phyloP scores from a whole-genome alignment of 192 early-diverging fungal genomes.

The Spinellus fusiger region DNA sequence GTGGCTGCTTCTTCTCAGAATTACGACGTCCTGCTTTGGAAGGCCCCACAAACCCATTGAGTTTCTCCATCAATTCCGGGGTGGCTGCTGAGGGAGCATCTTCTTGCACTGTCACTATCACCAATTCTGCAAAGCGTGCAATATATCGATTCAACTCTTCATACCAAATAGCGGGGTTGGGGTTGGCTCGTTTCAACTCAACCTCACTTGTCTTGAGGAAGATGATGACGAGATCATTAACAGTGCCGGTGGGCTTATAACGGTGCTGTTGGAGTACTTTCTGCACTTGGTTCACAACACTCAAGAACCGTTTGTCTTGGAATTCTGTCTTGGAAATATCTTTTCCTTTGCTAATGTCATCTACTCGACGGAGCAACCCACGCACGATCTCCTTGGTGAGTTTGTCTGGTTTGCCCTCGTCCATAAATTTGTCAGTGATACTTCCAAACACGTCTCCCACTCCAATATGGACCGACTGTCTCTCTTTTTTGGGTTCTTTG shows the following conservation, averaged over 20 bases:
- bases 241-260: slow-evolving; percentile 35
- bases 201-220: slow-evolving; percentile 37
- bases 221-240: slow-evolving; percentile 39
- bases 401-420: slow-evolving; percentile 28
- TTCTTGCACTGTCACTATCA: slow-evolving; percentile 39
- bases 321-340: slow-evolving; percentile 38
- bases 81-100: slow-evolving; percentile 28
- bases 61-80: slow-evolving; percentile 23
- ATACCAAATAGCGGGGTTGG: slow-evolving; percentile 28
- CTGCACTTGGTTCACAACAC: slow-evolving; percentile 28
- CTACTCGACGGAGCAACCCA: slow-evolving; percentile 33
- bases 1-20: slow-evolving; percentile 4
- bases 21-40: slow-evolving; percentile 1
- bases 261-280: slow-evolving; percentile 34
- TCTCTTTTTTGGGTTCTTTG: slow-evolving; percentile 8
- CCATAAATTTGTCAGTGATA: slow-evolving; percentile 23
- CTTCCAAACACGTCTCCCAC: slow-evolving; percentile 23
- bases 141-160: slow-evolving; percentile 40
- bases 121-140: slow-evolving; percentile 36
- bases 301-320: slow-evolving; percentile 39
- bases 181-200: slow-evolving; percentile 24
- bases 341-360: slow-evolving; percentile 38
- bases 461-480: slow-evolving; percentile 16
- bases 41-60: slow-evolving; percentile 10
- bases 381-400: slow-evolving; percentile 42